These are phyloP conservation scores for Eucalyptus regnans DNA, from an alignment of 345 rosid genomes.

Conservation along the genomic window DNA sequence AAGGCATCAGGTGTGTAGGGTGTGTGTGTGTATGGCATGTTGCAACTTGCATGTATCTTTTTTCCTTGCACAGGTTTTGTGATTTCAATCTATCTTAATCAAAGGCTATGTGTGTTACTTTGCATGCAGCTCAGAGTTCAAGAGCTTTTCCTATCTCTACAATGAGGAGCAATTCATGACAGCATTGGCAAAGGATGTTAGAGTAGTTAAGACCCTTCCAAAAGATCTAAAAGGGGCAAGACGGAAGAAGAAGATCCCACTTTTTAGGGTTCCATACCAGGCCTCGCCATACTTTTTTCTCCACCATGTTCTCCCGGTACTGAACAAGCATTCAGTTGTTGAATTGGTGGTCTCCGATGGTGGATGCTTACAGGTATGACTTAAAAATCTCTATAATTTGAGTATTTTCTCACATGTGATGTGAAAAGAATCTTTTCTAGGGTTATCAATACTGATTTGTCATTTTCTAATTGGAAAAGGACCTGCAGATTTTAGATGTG, in stretches of 20 bases:
- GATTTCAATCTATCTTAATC: neutral
- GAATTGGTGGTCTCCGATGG: conserved; percentile 86
- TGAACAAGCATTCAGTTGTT: conserved; percentile 77
- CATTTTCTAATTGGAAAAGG: neutral
- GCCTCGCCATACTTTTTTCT: conserved; percentile 83
- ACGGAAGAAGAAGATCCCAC: conserved; percentile 80
- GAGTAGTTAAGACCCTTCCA: conserved; percentile 84
- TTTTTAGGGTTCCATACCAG: conserved; percentile 63
- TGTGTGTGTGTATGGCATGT: neutral
- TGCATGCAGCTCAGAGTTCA: conserved; percentile 72
- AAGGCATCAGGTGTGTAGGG: conserved; percentile 73
- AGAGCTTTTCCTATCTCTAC: conserved; percentile 95
- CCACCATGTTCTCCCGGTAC: conserved; percentile 80
- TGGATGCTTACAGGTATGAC: conserved; percentile 85
- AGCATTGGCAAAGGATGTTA: conserved; percentile 61
- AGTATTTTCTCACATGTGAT: neutral
- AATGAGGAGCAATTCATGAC: conserved; percentile 82
- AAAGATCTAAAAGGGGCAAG: conserved; percentile 83
- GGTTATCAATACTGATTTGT: neutral
- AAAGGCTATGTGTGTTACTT: neutral
- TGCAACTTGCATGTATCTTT: neutral
- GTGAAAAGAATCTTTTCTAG: neutral
- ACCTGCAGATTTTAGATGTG: neutral
- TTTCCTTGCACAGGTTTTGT: neutral
- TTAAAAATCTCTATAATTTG: neutral